Conservation (phyloP, 257 asterid species). For the Craterostigma plantagineum region DNA sequence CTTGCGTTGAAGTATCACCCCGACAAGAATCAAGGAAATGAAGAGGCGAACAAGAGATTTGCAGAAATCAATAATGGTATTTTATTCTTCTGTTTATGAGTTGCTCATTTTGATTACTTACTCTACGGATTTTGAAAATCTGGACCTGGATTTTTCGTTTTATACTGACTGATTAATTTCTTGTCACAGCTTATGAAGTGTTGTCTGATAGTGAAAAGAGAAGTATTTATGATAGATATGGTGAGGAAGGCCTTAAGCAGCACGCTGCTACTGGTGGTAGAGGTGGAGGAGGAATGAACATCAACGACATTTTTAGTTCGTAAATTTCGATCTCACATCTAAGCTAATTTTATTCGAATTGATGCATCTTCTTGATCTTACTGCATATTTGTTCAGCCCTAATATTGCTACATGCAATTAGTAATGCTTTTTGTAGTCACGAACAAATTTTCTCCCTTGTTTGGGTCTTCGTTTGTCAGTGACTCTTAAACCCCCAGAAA, state of each 20-base stretch:
- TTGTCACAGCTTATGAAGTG: conserved; percentile 41
- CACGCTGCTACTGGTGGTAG: conserved; percentile 80
- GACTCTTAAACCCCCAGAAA: too few relatives aligned
- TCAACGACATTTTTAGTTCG: conserved; percentile 77
- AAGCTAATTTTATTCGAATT: neutral
- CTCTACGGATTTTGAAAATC: neutral
- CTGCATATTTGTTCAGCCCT: too few relatives aligned
- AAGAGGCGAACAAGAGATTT: conserved; percentile 80
- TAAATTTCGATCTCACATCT: conserved; percentile 16
- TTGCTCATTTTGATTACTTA: neutral
- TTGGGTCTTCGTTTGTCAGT: too few relatives aligned
- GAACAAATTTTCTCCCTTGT: too few relatives aligned
- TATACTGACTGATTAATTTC: conserved; percentile 11
- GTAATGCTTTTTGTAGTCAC: too few relatives aligned
- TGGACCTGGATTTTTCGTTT: neutral
- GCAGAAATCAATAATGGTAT: conserved; percentile 97
- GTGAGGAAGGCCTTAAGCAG: conserved; percentile 88
- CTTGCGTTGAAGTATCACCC: conserved; percentile 94
- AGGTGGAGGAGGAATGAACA: conserved; percentile 78
- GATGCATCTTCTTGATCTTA: neutral
- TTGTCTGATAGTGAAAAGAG: conserved; percentile 69
- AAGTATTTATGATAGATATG: conserved; percentile 63
- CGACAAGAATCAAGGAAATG: conserved; percentile 81
- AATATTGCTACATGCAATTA: too few relatives aligned
- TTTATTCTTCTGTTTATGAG: neutral